Evolutionary conservation across 306 rosid genomes (phyloP), one percentile per base, ranked within the genome.

Genomic region (Clitoria ternatea): DNA sequence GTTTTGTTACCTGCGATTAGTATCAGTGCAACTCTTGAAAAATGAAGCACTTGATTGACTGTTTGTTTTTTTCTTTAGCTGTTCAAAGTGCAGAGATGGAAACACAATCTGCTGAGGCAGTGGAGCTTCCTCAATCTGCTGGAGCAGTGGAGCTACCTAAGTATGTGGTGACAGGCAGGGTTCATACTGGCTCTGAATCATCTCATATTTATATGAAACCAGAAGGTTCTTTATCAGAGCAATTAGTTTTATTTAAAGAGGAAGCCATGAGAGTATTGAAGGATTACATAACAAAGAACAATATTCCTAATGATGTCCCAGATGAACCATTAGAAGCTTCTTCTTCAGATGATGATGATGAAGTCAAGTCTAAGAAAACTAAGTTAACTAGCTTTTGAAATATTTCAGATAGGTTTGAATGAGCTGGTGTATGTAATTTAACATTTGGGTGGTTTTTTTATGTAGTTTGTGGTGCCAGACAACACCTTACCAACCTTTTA

Each of bases 201-300:
- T 79, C 81, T 54, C 71, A 83, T 54, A 83, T 87, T 47, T 10
- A 50, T 10, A 50, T 23, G 78, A 82, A 40, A 62, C 48, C 60
- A 60, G n/a, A 74, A 45, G 94, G 86, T 62, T 49, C 55, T 10
- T 84, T 87, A 39, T 93, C 96, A 0, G 87, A 88, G 82, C 90
- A 90, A 76, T 73, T 93, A 70, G 82, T 82, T 79, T 85, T 80
- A 4, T n/a, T 82, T 75, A 92, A 90, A 77, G 96, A 82, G 72
- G 79, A 87, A 61, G 85, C 92, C 84, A 87, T 90, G 98, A 24
- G 52, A 17, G 69, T 90, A 45, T 71, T 90, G 88, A 87, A 90
- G 89, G 94, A 88, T 26, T 93, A 82, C 87, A 90, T 90, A 62
- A 93, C 96, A 69, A 88, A 48, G 82, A 84, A 93, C 71, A 90